Evolutionary conservation across 768 basidiomycete genomes (phyloP), one percentile per base, ranked within the genome.

Genomic region (Lyophyllum semitale): DNA sequence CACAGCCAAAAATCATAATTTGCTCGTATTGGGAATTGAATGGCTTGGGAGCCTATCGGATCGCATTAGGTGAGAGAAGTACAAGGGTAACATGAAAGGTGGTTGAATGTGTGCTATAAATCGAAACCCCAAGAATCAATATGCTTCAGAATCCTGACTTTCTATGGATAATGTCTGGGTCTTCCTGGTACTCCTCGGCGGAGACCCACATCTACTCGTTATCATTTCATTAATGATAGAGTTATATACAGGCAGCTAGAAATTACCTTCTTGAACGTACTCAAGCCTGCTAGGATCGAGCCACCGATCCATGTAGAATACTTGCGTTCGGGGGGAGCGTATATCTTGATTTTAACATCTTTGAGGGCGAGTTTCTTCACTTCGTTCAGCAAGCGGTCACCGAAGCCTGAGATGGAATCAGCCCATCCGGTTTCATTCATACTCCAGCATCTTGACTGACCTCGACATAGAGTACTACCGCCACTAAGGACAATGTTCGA

Each of bases 291-390:
- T 49, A 99, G 74, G 68, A 99, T 99, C 53, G 93, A 95, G 5
- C 97, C 97, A 50, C 97, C 96, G 65, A 95, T 95, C 93, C 93
- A 95, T 43, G 93, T 94, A 30, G 92, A 93, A 73, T 96, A 96
- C 72, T 98, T 99, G 62, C 97, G 87, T 73, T 99, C 97, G n/a
- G 97, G 97, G 18, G 97, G 97, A 25, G 97, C 97, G 63, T 93
- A 96, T 64, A 99, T 99, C 78, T 96, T 97, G 73, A 99, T 94
- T 79, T 98, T 99, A 66, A 96, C 84, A 63, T 98, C 96, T 69
- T 95, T 94, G 60, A 98, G 71, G 25, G 95, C 93, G 44, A 97
- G 76, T 75, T 93, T 95, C 80, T 98, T 98, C 48, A 97, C 92
- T 73, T 99, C 97, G 65, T 95, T 93, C 55, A 98, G 78, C 48